Percentiles rank a stretch among this genome's conserved stretches.
Conservation (phyloP, 176 grass and related monocot genomes). For the Triticum turgidum region DNA sequence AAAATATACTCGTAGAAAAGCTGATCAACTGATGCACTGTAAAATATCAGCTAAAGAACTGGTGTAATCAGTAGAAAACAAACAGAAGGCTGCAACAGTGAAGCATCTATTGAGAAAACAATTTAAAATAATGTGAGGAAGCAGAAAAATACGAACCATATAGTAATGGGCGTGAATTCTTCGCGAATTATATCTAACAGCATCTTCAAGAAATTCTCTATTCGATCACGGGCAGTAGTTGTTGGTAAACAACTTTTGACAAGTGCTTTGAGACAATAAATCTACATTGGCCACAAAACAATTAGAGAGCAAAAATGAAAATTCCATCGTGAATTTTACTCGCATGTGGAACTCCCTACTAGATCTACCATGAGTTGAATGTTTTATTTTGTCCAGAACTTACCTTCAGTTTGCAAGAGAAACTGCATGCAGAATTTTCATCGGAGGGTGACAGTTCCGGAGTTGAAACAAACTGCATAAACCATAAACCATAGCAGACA, state of each 20-base stretch:
- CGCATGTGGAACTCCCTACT: neutral
- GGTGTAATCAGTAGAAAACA: neutral
- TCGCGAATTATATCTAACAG: constrained; percentile 66
- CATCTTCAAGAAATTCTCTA: constrained; percentile 61
- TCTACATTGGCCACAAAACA: constrained; percentile 49
- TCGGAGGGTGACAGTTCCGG: constrained; percentile 39
- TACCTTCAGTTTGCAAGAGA: constrained; percentile 89
- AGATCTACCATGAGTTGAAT: constrained; percentile 26
- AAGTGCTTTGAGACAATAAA: constrained; percentile 84
- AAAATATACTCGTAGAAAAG: constrained; percentile 27
- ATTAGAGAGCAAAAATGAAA: neutral
- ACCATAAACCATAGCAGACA: constrained; percentile 30
- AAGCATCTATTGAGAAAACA: constrained; percentile 19
- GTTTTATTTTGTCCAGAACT: constrained; percentile 12
- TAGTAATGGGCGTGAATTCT: constrained; percentile 53
- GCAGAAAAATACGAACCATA: constrained; percentile 48
- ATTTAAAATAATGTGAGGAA: constrained; percentile 1
- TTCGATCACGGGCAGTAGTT: constrained; percentile 32
- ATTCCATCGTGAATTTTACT: constrained; percentile 20
- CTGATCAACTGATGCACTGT: constrained; percentile 8
- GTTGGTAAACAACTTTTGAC: constrained; percentile 76
- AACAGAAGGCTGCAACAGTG: constrained; percentile 11
- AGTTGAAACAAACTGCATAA: constrained; percentile 50
- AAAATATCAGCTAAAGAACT: constrained; percentile 21
- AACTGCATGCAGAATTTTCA: constrained; percentile 53